Base-by-base conservation (phyloP, 1,139 yeast genomes). In the Hanseniaspora sp. region DNA sequence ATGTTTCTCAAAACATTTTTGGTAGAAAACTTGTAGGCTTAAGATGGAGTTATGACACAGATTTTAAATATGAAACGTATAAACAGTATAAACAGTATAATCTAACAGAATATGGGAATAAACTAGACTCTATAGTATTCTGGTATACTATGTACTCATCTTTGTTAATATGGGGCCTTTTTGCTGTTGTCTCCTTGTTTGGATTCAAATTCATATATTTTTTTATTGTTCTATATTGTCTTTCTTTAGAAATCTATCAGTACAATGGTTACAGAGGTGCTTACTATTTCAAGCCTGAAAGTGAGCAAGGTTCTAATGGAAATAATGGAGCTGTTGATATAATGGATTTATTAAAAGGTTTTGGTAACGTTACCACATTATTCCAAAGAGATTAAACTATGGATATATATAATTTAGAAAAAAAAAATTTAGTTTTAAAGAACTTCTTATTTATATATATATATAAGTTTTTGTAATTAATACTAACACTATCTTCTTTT, bases 1-100 rank as follows among this genome's bases (percentile, higher is more conserved):
- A 96, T 95, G 84, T 86, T 64, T 81, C 87, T 45, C 92, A 92
- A 64, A 92, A 92, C 67, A 86, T 92, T 15, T 75, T 95, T 15
- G 98, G 98, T 0, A 73, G 97, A 58, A 75, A 86, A 55, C 70
- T 92, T 56, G 97, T 92, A 7, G 97, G 96, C 0, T 74, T 92
- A 59, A 76, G 98, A 60, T 90, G 96, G 96, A 88, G 96, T 95
- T 87, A 86, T 66, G 90, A 84, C 53, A 61, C 65, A 1, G 62
- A 63, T 7, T 64, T 67, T 52, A 63, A 60, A 23, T 65, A 65
- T 48, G 70, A 67, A 58, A 64, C 69, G 4, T 61, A 62, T 53
- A 67, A 67, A 54, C 66, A 66, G 4, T 61, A 62, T 53, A 67
- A 67, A 54, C 66, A 66, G 54, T 65, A 63, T 39, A 59, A 61